Conservation (phyloP, 2,329 filamentous ascomycete genomes). For the Microsporum canis region DNA sequence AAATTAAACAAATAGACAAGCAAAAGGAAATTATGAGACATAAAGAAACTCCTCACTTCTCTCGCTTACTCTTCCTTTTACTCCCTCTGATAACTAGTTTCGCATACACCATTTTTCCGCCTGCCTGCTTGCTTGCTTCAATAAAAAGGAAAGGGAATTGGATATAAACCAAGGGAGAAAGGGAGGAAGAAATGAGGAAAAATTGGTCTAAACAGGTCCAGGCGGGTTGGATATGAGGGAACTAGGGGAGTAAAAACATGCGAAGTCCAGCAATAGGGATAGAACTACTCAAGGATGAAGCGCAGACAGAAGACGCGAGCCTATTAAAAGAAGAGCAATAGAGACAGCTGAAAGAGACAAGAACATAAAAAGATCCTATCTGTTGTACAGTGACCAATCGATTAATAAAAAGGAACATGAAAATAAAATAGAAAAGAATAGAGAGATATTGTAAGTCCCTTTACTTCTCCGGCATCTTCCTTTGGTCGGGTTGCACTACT, state of each 20-base stretch:
- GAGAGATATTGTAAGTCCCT: conserved; percentile 11
- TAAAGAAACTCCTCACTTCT: not conserved
- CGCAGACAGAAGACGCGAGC: not conserved
- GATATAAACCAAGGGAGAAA: not conserved
- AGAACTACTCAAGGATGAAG: not conserved
- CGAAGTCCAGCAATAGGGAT: not conserved
- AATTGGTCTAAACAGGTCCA: not conserved
- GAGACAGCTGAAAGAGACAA: not conserved
- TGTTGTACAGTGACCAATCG: conserved; percentile 1
- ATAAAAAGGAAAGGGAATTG: not conserved
- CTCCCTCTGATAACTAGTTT: not conserved
- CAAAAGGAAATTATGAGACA: conserved; percentile 7
- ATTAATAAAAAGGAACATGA: not conserved
- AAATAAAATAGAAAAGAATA: conserved; percentile 13
- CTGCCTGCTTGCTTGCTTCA: not conserved
- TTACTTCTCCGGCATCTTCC: not conserved
- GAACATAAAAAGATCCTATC: not conserved
- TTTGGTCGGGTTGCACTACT: not conserved
- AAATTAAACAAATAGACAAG: conserved; percentile 6
- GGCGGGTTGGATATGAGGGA: not conserved
- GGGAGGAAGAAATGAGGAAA: not conserved
- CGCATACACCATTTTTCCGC: not conserved
- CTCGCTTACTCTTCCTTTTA: not conserved
- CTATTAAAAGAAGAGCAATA: not conserved
- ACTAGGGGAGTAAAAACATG: not conserved